A percentile compares a stretch with the other conserved stretches of the same genome.
Conservation (phyloP, 2,329 filamentous ascomycete species). For the Stenocarpella maydis region DNA sequence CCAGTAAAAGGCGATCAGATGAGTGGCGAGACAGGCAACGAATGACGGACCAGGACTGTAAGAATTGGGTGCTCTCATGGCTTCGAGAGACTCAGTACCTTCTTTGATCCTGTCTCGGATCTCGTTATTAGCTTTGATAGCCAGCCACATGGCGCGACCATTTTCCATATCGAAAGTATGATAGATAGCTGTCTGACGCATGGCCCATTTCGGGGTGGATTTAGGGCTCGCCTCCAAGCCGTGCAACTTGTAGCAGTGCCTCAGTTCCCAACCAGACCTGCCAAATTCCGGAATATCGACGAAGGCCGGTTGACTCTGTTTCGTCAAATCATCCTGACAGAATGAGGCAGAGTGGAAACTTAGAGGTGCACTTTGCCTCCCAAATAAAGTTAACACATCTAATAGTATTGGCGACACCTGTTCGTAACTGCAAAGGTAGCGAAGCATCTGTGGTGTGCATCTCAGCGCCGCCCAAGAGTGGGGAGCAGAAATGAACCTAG, state of each 20-base stretch:
- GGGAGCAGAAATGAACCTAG: neutral
- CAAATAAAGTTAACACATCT: conserved; percentile 47
- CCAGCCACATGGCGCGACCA: conserved; percentile 22
- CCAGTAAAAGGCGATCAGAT: conserved; percentile 9
- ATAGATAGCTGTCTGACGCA: conserved; percentile 26
- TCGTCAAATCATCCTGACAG: neutral
- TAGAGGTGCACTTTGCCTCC: conserved; percentile 54
- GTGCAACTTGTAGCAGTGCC: conserved; percentile 11
- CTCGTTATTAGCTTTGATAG: conserved; percentile 23
- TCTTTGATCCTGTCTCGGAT: conserved; percentile 10
- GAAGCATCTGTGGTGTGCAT: conserved; percentile 18
- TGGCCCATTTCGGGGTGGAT: conserved; percentile 6
- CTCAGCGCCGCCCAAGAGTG: conserved; percentile 11
- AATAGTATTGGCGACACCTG: conserved; percentile 9
- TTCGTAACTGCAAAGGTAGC: conserved; percentile 14
- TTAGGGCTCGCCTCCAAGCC: conserved; percentile 1
- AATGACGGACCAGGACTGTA: neutral
- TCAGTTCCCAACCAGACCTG: conserved; percentile 11
- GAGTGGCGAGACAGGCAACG: neutral
- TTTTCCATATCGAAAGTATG: conserved; percentile 29
- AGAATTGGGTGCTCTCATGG: neutral
- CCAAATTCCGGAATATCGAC: neutral
- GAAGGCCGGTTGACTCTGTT: neutral
- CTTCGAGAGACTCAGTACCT: neutral
- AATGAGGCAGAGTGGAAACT: conserved; percentile 11